Conservation (phyloP, 345 rosid species). For the Hevea brasiliensis region DNA sequence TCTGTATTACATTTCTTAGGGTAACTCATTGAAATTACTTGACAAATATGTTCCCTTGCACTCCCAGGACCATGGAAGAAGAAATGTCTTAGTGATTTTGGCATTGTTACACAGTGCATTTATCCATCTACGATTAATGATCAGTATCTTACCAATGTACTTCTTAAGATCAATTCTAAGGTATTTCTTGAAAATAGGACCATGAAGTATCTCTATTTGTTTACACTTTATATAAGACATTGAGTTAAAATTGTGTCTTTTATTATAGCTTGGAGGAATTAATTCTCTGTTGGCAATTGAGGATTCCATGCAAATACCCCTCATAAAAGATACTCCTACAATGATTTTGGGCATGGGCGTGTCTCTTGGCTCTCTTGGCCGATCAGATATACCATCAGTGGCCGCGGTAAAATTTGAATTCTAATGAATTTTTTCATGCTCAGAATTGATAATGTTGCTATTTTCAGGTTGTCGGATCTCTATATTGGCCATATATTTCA, state of each 20-base stretch:
- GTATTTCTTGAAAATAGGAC: slow-evolving; percentile 37
- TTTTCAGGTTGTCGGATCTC: slow-evolving; percentile 66
- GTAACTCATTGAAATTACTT: neutral
- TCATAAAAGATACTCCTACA: slow-evolving; percentile 68
- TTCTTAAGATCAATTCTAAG: slow-evolving; percentile 87
- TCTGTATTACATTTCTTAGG: neutral
- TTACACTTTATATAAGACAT: neutral
- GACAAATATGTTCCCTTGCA: slow-evolving; percentile 19
- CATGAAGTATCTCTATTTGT: slow-evolving; percentile 4
- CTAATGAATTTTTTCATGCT: neutral
- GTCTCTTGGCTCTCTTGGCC: slow-evolving; percentile 90
- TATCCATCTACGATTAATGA: slow-evolving; percentile 66
- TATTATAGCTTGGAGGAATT: slow-evolving; percentile 81
- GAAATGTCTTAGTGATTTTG: slow-evolving; percentile 60
- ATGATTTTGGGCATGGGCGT: slow-evolving; percentile 97
- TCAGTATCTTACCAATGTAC: slow-evolving; percentile 83
- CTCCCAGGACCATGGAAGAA: slow-evolving; percentile 87
- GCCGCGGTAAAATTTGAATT: slow-evolving; percentile 54
- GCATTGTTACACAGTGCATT: slow-evolving; percentile 83
- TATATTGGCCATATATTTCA: too few species aligned
- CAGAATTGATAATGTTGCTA: slow-evolving; percentile 11
- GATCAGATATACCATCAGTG: slow-evolving; percentile 65
- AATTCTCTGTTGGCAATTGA: slow-evolving; percentile 82
- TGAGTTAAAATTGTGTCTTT: slow-evolving; percentile 15
- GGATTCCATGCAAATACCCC: slow-evolving; percentile 45